These are phyloP conservation scores for Neodidymelliopsis sp. DNA, from an alignment of 2,329 filamentous ascomycete species.

Conservation along the genomic window DNA sequence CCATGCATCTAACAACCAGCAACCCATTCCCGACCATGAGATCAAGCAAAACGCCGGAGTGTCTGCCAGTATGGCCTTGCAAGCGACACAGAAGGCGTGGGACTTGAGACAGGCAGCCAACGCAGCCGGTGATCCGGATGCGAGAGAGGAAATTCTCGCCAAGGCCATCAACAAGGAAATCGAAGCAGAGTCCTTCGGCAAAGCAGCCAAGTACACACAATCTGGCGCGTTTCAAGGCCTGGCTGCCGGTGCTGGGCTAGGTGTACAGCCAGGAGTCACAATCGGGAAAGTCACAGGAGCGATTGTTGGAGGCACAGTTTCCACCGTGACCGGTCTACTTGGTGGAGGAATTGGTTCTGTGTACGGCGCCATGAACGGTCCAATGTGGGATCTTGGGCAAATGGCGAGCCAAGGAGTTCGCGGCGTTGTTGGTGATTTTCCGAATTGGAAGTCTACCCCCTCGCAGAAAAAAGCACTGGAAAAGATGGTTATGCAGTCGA, in stretches of 20 bases:
- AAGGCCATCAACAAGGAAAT: slow-evolving; percentile 53
- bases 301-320: slow-evolving; percentile 43
- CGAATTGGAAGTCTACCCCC: slow-evolving; percentile 44
- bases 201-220: slow-evolving; percentile 51
- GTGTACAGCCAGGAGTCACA: slow-evolving; percentile 45
- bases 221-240: slow-evolving; percentile 51
- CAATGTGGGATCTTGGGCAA: slow-evolving; percentile 46
- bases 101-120: slow-evolving; percentile 51
- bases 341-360: slow-evolving; percentile 47
- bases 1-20: slow-evolving; percentile 15
- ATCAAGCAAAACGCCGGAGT: slow-evolving; percentile 50
- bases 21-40: slow-evolving; percentile 44
- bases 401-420: slow-evolving; percentile 47
- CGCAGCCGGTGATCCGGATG: slow-evolving; percentile 49
- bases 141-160: slow-evolving; percentile 49
- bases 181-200: slow-evolving; percentile 52
- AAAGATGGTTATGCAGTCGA: slow-evolving; percentile 49
- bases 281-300: slow-evolving; percentile 47
- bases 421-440: slow-evolving; percentile 44
- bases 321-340: slow-evolving; percentile 45
- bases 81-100: slow-evolving; percentile 49
- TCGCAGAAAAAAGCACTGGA: slow-evolving; percentile 47
- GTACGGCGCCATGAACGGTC: slow-evolving; percentile 47
- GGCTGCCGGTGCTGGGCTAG: slow-evolving; percentile 49
- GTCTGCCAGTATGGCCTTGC: slow-evolving; percentile 48